Percentiles rank a stretch among this genome's conserved stretches.
Conservation (phyloP, 805 yeast species). For the Cyberlindnera nakhonratchasimensis region DNA sequence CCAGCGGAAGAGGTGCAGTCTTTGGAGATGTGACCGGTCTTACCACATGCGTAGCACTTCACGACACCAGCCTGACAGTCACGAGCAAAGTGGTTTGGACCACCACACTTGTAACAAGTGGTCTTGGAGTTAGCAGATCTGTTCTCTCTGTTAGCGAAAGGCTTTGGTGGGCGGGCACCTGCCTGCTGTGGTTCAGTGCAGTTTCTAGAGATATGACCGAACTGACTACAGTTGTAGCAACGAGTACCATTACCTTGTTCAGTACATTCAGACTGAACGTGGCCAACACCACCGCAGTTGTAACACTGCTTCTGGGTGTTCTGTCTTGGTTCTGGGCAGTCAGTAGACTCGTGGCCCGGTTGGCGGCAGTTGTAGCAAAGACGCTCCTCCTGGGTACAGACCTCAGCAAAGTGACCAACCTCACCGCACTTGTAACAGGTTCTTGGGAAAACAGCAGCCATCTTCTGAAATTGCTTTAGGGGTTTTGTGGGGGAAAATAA, state of each 20-base stretch:
- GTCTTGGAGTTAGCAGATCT: slow-evolving; percentile 30
- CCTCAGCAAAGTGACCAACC: slow-evolving; percentile 86
- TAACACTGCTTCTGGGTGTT: slow-evolving; percentile 84
- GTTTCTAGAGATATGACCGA: slow-evolving; percentile 80
- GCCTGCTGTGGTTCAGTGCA: slow-evolving; percentile 50
- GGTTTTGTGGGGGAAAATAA: background rate
- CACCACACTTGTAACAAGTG: slow-evolving; percentile 87
- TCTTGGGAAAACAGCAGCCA: slow-evolving; percentile 50
- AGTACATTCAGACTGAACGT: slow-evolving; percentile 80
- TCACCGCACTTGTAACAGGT: slow-evolving; percentile 92
- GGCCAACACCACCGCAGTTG: slow-evolving; percentile 90
- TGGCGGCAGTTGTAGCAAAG: slow-evolving; percentile 90
- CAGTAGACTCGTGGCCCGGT: slow-evolving; percentile 86
- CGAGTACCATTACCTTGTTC: slow-evolving; percentile 53
- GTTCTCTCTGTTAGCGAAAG: slow-evolving; percentile 10
- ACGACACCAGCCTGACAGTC: slow-evolving; percentile 70
- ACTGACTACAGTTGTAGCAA: slow-evolving; percentile 75
- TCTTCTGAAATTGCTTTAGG: slow-evolving; percentile 6
- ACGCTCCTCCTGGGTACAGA: slow-evolving; percentile 79
- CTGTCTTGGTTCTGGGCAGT: slow-evolving; percentile 86
- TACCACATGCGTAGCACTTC: slow-evolving; percentile 92
- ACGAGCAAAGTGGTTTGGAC: slow-evolving; percentile 89
- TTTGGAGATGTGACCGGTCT: slow-evolving; percentile 82
- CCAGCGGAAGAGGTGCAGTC: slow-evolving; percentile 65
- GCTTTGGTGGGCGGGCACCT: slow-evolving; percentile 19